phyloP scores from a whole-genome alignment of 257 asterid genomes.

The Cinchona pubescens region DNA sequence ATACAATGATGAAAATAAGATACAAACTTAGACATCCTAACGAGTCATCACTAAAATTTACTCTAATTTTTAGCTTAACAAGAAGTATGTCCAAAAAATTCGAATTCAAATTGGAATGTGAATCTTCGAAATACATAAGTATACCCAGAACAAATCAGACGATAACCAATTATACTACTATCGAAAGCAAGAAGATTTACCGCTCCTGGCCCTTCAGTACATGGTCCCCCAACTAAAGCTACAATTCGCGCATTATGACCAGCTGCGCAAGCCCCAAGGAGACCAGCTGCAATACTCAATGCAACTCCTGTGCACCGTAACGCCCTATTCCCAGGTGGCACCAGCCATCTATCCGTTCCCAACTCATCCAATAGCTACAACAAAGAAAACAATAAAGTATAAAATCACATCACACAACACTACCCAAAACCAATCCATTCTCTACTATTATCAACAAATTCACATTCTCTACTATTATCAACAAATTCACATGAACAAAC shows the following conservation, averaged over 20 bases:
- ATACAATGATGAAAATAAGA: neutral
- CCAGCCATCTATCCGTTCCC: constrained; percentile 83
- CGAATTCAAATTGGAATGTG: neutral
- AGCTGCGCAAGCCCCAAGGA: constrained; percentile 77
- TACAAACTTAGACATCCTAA: too few species aligned
- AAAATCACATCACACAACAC: neutral
- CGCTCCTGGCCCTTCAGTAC: constrained; percentile 99
- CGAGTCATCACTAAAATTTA: neutral
- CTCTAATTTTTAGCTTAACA: neutral
- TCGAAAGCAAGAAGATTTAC: constrained; percentile 45
- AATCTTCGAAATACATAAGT: neutral
- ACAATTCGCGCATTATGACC: constrained; percentile 87
- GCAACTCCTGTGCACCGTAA: constrained; percentile 93
- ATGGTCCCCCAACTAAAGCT: constrained; percentile 94
- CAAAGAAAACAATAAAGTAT: constrained; percentile 7
- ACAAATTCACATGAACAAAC: neutral
- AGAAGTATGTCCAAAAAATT: neutral
- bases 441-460: neutral
- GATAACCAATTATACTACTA: neutral
- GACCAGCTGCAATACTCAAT: constrained; percentile 85
- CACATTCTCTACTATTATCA: neutral
- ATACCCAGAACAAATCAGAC: neutral
- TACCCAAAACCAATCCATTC: constrained; percentile 1
- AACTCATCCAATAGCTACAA: constrained; percentile 87
- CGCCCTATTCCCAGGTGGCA: constrained; percentile 76